Conservation (phyloP, 352 stramenopile species). For the Phytophthora tubulina region DNA sequence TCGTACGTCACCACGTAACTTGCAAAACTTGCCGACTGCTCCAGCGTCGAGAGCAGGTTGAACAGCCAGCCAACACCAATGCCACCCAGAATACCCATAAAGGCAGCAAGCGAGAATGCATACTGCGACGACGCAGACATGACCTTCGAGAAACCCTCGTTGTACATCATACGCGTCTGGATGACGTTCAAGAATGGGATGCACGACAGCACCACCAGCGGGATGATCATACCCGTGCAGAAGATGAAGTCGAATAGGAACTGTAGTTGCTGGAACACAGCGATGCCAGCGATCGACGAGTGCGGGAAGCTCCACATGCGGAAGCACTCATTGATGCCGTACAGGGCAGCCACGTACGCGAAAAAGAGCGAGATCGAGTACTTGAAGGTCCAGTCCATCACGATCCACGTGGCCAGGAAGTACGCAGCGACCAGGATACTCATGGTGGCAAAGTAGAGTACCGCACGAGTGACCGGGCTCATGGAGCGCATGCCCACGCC, state of each 20-base stretch:
- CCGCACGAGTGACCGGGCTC: conserved; percentile 52
- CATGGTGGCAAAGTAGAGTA: conserved; percentile 55
- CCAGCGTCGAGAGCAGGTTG: conserved; percentile 68
- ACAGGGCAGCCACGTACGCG: conserved; percentile 68
- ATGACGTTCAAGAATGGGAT: conserved; percentile 85
- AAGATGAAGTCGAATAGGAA: conserved; percentile 89
- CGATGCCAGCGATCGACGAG: conserved; percentile 64
- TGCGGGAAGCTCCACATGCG: conserved; percentile 74
- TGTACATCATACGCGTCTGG: conserved; percentile 90
- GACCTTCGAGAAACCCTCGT: conserved; percentile 84
- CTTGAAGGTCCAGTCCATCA: conserved; percentile 50
- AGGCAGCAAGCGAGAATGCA: conserved; percentile 72
- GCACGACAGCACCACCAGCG: conserved; percentile 71
- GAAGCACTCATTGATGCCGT: conserved; percentile 80
- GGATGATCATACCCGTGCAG: conserved; percentile 68
- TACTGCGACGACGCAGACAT: conserved; percentile 86
- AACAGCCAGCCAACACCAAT: conserved; percentile 76
- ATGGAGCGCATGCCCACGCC: conserved; percentile 59
- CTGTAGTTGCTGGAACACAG: conserved; percentile 75
- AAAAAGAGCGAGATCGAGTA: conserved; percentile 70
- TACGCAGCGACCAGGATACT: conserved; percentile 47
- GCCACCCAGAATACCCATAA: conserved; percentile 73
- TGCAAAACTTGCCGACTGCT: conserved; percentile 70
- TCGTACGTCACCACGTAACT: conserved; percentile 77
- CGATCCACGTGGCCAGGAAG: conserved; percentile 58